phyloP scores from a whole-genome alignment of 2,329 filamentous ascomycete species.

The Cryphonectria naterciae region DNA sequence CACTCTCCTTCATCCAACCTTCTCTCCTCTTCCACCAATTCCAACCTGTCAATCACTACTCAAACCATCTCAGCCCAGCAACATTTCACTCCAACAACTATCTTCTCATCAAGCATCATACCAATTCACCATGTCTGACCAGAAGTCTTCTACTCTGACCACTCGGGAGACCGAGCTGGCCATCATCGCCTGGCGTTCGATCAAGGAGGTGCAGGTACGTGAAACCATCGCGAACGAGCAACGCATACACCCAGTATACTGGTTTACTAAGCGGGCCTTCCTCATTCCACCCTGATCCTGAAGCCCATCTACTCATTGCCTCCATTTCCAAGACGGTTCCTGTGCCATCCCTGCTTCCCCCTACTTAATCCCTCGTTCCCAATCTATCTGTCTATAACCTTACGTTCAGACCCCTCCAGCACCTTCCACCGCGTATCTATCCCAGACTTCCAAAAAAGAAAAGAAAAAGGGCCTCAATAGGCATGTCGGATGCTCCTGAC shows the following conservation, averaged over 20 bases:
- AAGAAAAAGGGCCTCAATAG: background rate
- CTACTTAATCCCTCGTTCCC: background rate
- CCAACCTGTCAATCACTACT: background rate
- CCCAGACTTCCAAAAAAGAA: background rate
- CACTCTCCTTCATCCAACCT: background rate
- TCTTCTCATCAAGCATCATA: background rate
- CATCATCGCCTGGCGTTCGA: background rate
- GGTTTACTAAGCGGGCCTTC: background rate
- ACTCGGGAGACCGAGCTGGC: slow-evolving; percentile 14
- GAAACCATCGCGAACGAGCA: too few species aligned
- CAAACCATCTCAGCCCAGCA: background rate
- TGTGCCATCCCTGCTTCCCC: background rate
- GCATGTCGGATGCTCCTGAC: too few species aligned
- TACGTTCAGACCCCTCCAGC: background rate
- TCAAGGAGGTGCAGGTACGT: slow-evolving; percentile 14
- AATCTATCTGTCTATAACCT: background rate
- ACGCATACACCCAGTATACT: background rate
- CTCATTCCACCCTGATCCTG: background rate
- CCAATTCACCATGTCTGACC: slow-evolving; percentile 1
- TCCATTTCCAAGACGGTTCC: too few species aligned
- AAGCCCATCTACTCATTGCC: background rate
- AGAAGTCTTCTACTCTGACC: background rate
- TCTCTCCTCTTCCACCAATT: background rate
- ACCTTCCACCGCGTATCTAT: background rate
- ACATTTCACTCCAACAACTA: background rate